phyloP scores from a whole-genome alignment of 495 filamentous ascomycete species.

The Talaromyces proteolyticus region DNA sequence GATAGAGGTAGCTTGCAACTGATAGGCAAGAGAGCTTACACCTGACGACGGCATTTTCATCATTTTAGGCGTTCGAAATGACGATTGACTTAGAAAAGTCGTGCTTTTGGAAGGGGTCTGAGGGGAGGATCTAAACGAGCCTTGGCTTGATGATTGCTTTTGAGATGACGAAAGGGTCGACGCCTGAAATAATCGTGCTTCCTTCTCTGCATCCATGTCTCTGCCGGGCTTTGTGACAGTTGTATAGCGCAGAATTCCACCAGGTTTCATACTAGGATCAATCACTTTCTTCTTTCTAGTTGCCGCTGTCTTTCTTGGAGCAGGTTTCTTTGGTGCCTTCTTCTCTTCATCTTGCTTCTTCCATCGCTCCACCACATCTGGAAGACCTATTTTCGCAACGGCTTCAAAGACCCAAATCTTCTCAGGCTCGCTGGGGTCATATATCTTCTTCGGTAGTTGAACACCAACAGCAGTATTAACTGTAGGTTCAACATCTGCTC shows the following conservation, averaged over 20 bases:
- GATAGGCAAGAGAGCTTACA: background rate
- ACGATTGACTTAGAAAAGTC: background rate
- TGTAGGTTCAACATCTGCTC: constrained; percentile 18
- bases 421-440: constrained; percentile 58
- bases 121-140: background rate
- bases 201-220: constrained; percentile 25
- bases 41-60: background rate
- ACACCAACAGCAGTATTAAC: background rate
- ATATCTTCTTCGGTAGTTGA: constrained; percentile 50
- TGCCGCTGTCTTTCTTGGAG: constrained; percentile 21
- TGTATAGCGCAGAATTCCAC: constrained; percentile 41
- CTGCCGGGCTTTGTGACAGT: constrained; percentile 36
- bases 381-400: constrained; percentile 63
- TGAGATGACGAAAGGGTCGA: constrained; percentile 15
- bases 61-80: background rate
- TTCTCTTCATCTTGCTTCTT: constrained; percentile 51
- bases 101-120: background rate
- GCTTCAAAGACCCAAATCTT: constrained; percentile 75
- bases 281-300: constrained; percentile 37
- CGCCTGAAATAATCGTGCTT: constrained; percentile 26
- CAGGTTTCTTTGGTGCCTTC: constrained; percentile 12
- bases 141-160: constrained; percentile 10
- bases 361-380: constrained; percentile 70
- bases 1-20: background rate
- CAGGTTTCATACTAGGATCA: constrained; percentile 37